Evolutionary conservation across 83 land plant genomes (phyloP).

Genomic region (Diphasiastrum complanatum): DNA sequence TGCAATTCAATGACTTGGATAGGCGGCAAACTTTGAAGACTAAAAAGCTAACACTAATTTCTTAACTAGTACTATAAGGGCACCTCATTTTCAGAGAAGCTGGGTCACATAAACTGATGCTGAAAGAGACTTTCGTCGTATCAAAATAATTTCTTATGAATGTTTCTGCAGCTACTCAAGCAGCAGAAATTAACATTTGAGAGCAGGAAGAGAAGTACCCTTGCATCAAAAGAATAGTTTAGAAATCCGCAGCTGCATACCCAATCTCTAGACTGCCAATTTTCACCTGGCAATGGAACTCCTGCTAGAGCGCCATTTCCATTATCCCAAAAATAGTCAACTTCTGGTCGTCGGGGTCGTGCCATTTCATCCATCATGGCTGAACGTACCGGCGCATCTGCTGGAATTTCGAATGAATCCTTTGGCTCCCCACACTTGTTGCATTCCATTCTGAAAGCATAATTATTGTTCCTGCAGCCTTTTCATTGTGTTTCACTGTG

Average conservation of each 20-base stretch:
- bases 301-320: neutral
- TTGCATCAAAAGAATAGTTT: conserved; percentile 5
- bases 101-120: too few relatives aligned
- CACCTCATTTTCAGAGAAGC: too few relatives aligned
- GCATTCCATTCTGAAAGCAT: conserved; percentile 5
- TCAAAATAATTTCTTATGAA: too few relatives aligned
- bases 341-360: neutral
- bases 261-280: conserved; percentile 5
- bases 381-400: too few relatives aligned
- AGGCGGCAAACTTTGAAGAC: too few relatives aligned
- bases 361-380: neutral
- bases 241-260: conserved; percentile 4
- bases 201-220: neutral
- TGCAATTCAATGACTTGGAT: too few relatives aligned
- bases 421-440: conserved; percentile 16
- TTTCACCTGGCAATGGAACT: neutral
- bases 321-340: neutral
- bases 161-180: too few relatives aligned
- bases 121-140: too few relatives aligned
- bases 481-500: neutral
- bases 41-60: too few relatives aligned
- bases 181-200: too few relatives aligned
- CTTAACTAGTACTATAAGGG: too few relatives aligned
- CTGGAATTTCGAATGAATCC: neutral
- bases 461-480: conserved; percentile 18